Base-by-base conservation (phyloP, 106 monocot genomes). In the Dioscorea alata region DNA sequence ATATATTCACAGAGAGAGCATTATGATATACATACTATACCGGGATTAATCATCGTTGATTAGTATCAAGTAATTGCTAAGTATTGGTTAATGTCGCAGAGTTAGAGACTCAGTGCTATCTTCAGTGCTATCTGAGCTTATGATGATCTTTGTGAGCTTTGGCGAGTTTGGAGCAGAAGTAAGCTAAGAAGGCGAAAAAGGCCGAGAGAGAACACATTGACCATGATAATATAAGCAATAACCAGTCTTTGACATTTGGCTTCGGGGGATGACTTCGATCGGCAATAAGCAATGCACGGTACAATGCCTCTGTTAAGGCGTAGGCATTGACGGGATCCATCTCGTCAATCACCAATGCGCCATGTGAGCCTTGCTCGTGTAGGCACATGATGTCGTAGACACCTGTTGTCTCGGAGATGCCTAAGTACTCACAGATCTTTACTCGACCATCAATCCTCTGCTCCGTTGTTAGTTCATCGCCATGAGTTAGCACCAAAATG, bases 241-340 rank as follows among this genome's bases (percentile, higher is more conserved):
- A 17, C 72, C 71, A 75, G 59, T 83, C 83, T 49, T 53, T 72
- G 23, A 69, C 3, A 20, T 64, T 60, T 16, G 61, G 48, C 75
- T 79, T 83, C 14, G 79, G 83, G 18, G 68, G 79, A 28, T 79
- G 79, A 64, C 75, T n/a, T 23, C 83, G 67, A 75, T 83, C 83
- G 49, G 79, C 79, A 23, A 83, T 51, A 17, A 79, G 67, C 10
- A 83, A 61, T 14, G 79, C 83, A 0, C 79, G 70, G 71, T 75
- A 72, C 1, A 75, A 28, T 16, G 75, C 72, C 72, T 83, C 83
- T 12, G 71, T 50, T 1, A 75, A 22, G 17, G 83, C 70, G 53
- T 79, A 83, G 16, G 79, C 62, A n/a, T 79, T 75, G 35, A 79
- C 75, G 12, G 75, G 79, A 22, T 83, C 83, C 71, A 72, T 65